Evolutionary conservation across 176 grass and related monocot species (phyloP).

Genomic region (Triticum aestivum): DNA sequence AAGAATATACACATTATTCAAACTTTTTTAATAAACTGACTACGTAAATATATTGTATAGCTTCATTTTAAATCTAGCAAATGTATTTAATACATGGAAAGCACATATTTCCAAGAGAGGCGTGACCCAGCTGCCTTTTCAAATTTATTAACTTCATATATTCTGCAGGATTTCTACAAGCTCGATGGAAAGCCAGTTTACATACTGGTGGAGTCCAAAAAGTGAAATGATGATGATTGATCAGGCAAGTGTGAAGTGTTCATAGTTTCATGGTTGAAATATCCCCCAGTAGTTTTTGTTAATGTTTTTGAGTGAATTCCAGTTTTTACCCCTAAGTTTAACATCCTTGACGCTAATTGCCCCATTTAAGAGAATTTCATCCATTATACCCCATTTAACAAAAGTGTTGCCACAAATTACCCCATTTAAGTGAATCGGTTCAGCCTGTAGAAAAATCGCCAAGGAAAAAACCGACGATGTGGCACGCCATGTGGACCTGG

Average conservation of each 20-base stretch:
- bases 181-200: constrained; percentile 79
- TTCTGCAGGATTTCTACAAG: constrained; percentile 63
- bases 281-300: background rate
- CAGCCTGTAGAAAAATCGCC: too few species aligned
- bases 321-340: too few species aligned
- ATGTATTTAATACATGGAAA: background rate
- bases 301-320: background rate
- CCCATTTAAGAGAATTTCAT: too few species aligned
- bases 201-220: constrained; percentile 76
- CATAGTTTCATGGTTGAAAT: background rate
- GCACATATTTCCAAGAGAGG: background rate
- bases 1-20: background rate
- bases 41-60: background rate
- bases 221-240: constrained; percentile 19
- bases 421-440: too few species aligned
- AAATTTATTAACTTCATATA: background rate
- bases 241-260: constrained; percentile 34
- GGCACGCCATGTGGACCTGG: too few species aligned
- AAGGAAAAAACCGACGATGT: too few species aligned
- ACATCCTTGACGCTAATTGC: too few species aligned
- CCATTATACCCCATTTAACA: too few species aligned
- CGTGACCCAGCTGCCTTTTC: background rate
- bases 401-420: too few species aligned
- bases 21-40: too few species aligned
- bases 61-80: background rate